These are phyloP conservation scores for Boeremia lycopersici DNA, from an alignment of 2,329 filamentous ascomycete genomes.

Conservation along the genomic window DNA sequence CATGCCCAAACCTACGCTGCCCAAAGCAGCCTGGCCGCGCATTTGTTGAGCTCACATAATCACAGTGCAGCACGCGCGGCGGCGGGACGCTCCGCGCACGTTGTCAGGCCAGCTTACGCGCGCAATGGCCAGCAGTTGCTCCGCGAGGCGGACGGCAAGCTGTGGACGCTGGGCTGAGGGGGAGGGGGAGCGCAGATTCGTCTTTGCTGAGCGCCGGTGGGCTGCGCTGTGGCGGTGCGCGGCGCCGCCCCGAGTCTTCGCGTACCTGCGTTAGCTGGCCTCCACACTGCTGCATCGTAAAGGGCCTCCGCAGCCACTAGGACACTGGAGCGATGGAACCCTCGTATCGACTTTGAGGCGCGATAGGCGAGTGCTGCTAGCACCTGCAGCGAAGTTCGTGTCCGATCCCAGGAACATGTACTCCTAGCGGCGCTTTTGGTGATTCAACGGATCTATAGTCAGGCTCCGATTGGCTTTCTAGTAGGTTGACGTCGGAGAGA, in stretches of 20 bases:
- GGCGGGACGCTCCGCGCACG: constrained; percentile 2
- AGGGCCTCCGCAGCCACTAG: neutral
- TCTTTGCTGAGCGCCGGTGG: neutral
- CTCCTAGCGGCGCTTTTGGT: neutral
- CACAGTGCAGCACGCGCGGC: neutral
- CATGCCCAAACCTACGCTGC: constrained; percentile 6
- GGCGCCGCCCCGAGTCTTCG: neutral
- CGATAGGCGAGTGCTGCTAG: neutral
- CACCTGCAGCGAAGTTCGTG: neutral
- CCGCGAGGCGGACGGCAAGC: neutral
- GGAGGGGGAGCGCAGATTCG: neutral
- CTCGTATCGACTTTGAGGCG: neutral
- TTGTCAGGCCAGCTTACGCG: neutral
- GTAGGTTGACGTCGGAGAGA: neutral
- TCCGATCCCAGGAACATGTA: neutral
- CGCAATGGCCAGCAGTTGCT: neutral
- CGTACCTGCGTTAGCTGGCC: constrained; percentile 7
- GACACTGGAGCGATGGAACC: neutral
- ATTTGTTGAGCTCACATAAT: neutral
- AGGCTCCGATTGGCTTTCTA: neutral
- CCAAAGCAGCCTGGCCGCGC: neutral
- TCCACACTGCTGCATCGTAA: neutral
- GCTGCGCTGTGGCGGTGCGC: neutral
- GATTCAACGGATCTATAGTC: neutral
- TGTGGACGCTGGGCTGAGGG: neutral